Base-by-base conservation (phyloP, 495 filamentous ascomycete genomes). In the Tuber indicum region DNA sequence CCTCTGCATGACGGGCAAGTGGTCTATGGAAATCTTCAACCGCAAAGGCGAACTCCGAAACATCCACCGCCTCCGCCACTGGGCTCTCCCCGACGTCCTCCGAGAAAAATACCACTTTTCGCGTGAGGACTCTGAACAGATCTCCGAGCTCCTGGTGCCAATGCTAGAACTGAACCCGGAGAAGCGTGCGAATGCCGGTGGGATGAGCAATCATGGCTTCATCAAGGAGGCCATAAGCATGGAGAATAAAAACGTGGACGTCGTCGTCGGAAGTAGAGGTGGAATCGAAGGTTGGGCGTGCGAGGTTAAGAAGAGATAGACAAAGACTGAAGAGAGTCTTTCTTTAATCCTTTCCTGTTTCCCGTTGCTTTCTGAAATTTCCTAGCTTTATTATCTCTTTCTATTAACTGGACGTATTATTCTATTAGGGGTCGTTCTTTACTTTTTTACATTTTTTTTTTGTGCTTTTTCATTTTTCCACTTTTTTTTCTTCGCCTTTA, bases 1-100 rank as follows among this genome's bases (percentile, higher is more conserved):
- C 5, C 90, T 98, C 42, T 97, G 92, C 83, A 88, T 96, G 70
- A 91, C 91, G 1, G 96, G 96, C 62, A 97, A 97, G 85, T 99
- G 96, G 96, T 94, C 91, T 12, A 95, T 98, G 84, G 96, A 98
- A 84, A 99, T 99, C 79, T 99, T 99, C 88, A 97, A 96, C 84
- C 90, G 96, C 80, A 97, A 97, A 84, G 96, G 96, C 75, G 96
- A 99, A 83, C 90, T 99, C 3, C 92, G 96, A 62, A 98, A 99
- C 85, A 99, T 99, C 84, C 96, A 98, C 85, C 90, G 96, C 72
- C 88, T 99, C 70, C 92, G 96, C 17, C 96, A 98, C 85, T 99
- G 96, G 96, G 94, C 94, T 1, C 87, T 99, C 19, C 91, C 94
- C 2, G 96, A 98, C 79, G 96, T 99, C 10, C 87, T 99, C 16